A percentile compares a stretch with the other conserved stretches of the same genome.
Conservation (phyloP, 139 green algal genomes). For the Chlorella vulgaris region DNA sequence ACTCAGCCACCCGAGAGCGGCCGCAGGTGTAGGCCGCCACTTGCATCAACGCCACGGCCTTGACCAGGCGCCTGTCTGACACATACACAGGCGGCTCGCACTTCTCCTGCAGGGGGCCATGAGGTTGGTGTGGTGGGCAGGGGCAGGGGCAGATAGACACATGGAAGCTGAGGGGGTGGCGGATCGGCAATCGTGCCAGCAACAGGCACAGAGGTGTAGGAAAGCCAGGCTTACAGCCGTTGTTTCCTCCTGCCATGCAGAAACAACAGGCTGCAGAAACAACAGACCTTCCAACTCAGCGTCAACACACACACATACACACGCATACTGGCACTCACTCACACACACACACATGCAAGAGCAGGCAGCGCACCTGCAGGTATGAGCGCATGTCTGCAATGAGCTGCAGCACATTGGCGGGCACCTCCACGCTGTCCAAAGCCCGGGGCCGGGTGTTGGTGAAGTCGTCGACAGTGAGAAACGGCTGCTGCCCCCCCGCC, state of each 20-base stretch:
- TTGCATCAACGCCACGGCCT: slow-evolving; percentile 85
- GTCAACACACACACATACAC: too few relatives aligned
- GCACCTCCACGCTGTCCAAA: slow-evolving; percentile 66
- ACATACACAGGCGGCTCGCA: slow-evolving; percentile 92
- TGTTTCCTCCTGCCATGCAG: too few relatives aligned
- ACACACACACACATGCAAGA: background rate
- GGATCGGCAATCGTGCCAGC: too few relatives aligned
- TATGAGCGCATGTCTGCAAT: slow-evolving; percentile 81
- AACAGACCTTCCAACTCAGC: background rate
- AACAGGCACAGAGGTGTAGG: too few relatives aligned
- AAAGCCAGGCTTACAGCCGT: too few relatives aligned
- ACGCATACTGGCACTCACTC: too few relatives aligned
- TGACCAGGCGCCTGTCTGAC: slow-evolving; percentile 89
- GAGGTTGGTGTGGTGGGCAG: slow-evolving; percentile 67
- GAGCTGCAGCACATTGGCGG: slow-evolving; percentile 83
- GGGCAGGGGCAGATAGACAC: background rate
- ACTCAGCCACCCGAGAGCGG: slow-evolving; percentile 51
- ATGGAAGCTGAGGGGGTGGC: background rate
- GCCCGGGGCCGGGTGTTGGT: slow-evolving; percentile 54
- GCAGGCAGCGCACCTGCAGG: slow-evolving; percentile 50
- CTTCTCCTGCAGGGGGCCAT: slow-evolving; percentile 77
- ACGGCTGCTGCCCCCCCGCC: background rate
- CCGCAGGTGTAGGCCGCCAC: slow-evolving; percentile 69
- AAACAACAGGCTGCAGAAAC: background rate
- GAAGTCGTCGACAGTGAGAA: slow-evolving; percentile 66